Percentiles rank a stretch among this genome's conserved stretches.
These are phyloP conservation scores for Terana coerulea DNA, from an alignment of 768 basidiomycete species.

Conservation along the genomic window DNA sequence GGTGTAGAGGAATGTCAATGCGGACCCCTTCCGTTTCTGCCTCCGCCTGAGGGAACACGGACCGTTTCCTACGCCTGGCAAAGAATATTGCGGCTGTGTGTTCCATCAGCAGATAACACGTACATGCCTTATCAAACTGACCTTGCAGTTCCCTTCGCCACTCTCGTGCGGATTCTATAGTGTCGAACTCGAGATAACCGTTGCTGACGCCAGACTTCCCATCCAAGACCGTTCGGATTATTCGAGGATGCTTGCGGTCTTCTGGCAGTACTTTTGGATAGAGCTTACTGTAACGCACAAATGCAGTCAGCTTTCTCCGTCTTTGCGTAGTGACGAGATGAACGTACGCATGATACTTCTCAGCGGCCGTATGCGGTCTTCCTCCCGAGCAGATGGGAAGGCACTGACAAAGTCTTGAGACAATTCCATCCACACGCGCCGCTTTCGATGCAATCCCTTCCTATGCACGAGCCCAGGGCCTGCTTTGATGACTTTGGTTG, in stretches of 20 bases:
- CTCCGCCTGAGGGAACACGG: conserved; percentile 27
- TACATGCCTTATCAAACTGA: conserved; percentile 13
- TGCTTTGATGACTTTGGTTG: conserved; percentile 36
- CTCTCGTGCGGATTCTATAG: conserved; percentile 46
- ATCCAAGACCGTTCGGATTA: conserved; percentile 36
- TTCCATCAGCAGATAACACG: not conserved
- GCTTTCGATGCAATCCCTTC: conserved; percentile 40
- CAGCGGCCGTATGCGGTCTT: conserved; percentile 51
- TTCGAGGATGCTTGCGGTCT: conserved; percentile 42
- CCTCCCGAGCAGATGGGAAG: conserved; percentile 51
- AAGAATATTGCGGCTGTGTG: conserved; percentile 41
- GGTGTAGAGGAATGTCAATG: conserved; percentile 42
- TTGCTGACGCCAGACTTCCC: conserved; percentile 21
- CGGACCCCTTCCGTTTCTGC: conserved; percentile 38
- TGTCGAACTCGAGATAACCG: conserved; percentile 49
- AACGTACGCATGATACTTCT: conserved; percentile 47
- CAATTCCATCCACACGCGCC: conserved; percentile 60
- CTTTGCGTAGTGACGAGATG: no score
- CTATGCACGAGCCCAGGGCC: conserved; percentile 48
- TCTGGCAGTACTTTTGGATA: conserved; percentile 38
- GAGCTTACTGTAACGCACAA: conserved; percentile 50
- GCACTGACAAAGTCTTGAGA: conserved; percentile 56
- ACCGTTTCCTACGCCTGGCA: conserved; percentile 39
- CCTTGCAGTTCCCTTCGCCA: conserved; percentile 49
- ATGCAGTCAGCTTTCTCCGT: no score